Percentiles rank a stretch among this genome's conserved stretches.
Evolutionary conservation across 2,329 filamentous ascomycete species (phyloP).

Genomic region (Diaporthe eres): DNA sequence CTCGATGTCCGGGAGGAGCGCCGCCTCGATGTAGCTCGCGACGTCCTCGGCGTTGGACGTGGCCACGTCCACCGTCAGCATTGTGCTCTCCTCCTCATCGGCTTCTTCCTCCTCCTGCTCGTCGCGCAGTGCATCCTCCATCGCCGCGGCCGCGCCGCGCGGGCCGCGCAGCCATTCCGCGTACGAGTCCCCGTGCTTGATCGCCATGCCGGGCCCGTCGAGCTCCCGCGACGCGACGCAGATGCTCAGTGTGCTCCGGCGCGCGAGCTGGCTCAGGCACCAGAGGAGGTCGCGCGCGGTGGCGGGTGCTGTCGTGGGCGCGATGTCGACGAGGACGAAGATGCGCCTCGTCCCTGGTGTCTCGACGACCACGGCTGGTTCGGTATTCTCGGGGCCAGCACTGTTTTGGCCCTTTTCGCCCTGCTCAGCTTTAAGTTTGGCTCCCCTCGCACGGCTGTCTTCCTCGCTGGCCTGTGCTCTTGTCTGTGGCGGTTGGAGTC

Average conservation of each 20-base stretch:
- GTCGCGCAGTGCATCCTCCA: background rate
- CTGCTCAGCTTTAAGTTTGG: background rate
- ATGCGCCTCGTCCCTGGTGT: constrained; percentile 46
- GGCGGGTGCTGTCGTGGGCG: constrained; percentile 45
- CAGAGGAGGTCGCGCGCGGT: constrained; percentile 49
- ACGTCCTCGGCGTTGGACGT: constrained; percentile 52
- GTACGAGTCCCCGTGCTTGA: constrained; percentile 43
- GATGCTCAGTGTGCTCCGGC: constrained; percentile 52
- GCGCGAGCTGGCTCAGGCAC: constrained; percentile 48
- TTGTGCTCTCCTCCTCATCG: constrained; percentile 29
- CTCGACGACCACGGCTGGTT: constrained; percentile 41
- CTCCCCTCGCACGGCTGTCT: background rate
- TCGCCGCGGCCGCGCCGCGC: background rate
- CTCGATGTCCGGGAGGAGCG: constrained; percentile 51
- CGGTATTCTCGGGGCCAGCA: constrained; percentile 43
- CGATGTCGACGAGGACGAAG: constrained; percentile 52
- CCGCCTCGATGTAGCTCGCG: constrained; percentile 49
- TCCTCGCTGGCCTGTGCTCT: constrained; percentile 12
- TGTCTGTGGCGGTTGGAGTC: background rate
- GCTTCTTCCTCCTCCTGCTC: background rate
- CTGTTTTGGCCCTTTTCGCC: background rate
- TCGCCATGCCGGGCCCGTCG: constrained; percentile 16
- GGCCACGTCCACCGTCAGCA: constrained; percentile 49
- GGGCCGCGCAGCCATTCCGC: background rate
- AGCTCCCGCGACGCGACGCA: constrained; percentile 48